Conservation (phyloP, 1,139 yeast genomes). For the Arxiozyma bovina region DNA sequence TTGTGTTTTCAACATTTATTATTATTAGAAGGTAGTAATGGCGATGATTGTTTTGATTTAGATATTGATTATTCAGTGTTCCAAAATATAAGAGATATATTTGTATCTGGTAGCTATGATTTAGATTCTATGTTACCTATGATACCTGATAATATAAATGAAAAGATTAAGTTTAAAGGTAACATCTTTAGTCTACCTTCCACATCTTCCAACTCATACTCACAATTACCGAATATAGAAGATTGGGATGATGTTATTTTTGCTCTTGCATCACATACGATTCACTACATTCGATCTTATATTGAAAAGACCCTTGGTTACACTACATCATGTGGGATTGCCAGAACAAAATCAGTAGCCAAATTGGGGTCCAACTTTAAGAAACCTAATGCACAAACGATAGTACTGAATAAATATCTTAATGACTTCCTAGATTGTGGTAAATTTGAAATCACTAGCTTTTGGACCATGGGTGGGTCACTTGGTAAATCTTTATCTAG, state of each 20-base stretch:
- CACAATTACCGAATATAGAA: conserved; percentile 19
- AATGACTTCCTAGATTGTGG: conserved; percentile 44
- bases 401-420: conserved; percentile 46
- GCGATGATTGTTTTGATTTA: conserved; percentile 13
- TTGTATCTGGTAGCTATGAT: conserved; percentile 21
- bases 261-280: conserved; percentile 54
- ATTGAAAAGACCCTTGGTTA: conserved; percentile 56
- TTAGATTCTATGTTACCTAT: conserved; percentile 38
- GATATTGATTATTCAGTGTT: conserved; percentile 2
- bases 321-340: conserved; percentile 86
- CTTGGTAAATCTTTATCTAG: conserved; percentile 55
- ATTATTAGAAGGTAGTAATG: conserved; percentile 30
- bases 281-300: conserved; percentile 44
- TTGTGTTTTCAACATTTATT: conserved; percentile 35
- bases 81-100: conserved; percentile 13
- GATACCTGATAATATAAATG: conserved; percentile 38
- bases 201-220: neutral
- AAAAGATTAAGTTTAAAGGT: conserved; percentile 18
- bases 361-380: conserved; percentile 81
- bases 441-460: conserved; percentile 57
- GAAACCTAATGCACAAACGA: conserved; percentile 83
- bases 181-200: conserved; percentile 13
- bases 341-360: conserved; percentile 66
- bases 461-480: conserved; percentile 90
- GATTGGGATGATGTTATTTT: conserved; percentile 87